Evolutionary conservation across 305 asterid species (phyloP).

Genomic region (Fraxinus floribunda): DNA sequence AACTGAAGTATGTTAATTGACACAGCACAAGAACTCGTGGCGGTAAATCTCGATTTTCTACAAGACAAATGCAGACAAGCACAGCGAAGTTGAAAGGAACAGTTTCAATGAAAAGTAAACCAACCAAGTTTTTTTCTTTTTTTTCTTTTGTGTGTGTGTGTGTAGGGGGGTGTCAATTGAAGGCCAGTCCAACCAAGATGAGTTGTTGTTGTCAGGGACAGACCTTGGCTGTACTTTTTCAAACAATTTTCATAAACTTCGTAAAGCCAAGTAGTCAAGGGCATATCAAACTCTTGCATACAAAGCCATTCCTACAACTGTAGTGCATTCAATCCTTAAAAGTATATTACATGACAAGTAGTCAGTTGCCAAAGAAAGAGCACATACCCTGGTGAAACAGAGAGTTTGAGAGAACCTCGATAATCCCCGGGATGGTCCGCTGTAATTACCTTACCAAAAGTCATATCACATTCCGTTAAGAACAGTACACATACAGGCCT

Average conservation of each 20-base stretch:
- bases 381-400: conserved; percentile 77
- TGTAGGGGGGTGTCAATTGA: background rate
- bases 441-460: conserved; percentile 62
- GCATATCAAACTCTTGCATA: conserved; percentile 1
- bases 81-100: background rate
- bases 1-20: background rate
- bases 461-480: conserved; percentile 79
- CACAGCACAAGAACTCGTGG: background rate
- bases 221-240: background rate
- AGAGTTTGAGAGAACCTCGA: conserved; percentile 66
- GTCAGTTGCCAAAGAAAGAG: conserved; percentile 4
- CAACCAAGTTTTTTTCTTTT: background rate
- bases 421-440: conserved; percentile 68
- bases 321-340: background rate
- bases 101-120: background rate
- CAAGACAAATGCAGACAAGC: conserved; percentile 1
- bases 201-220: background rate
- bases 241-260: conserved; percentile 1
- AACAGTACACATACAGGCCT: conserved; percentile 75
- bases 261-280: background rate
- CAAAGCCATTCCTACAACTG: background rate
- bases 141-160: no score
- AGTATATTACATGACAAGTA: background rate
- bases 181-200: background rate
- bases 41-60: background rate